These are phyloP conservation scores for Talaromyces sp. DNA, from an alignment of 2,329 filamentous ascomycete genomes.

Conservation along the genomic window DNA sequence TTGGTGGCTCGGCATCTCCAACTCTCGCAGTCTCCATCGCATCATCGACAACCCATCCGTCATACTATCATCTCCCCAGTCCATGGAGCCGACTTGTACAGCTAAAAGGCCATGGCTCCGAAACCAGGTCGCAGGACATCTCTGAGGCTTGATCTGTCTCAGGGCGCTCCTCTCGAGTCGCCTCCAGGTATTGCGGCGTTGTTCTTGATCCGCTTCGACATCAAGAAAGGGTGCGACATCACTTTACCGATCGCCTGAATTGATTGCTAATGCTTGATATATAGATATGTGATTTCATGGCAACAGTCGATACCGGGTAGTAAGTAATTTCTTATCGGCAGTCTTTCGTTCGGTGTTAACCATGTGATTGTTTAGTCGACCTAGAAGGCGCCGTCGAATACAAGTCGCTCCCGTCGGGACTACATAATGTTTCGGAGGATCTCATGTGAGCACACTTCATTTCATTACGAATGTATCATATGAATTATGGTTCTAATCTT, in stretches of 20 bases:
- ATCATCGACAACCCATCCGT: conserved; percentile 1
- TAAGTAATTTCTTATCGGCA: conserved; percentile 34
- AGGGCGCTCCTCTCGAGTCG: conserved; percentile 31
- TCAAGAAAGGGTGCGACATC: conserved; percentile 70
- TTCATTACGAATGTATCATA: conserved; percentile 18
- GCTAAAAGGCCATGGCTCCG: conserved; percentile 27
- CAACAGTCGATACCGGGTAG: conserved; percentile 68
- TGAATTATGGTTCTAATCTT: background rate
- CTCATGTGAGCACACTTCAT: conserved; percentile 52
- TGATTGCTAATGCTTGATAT: background rate
- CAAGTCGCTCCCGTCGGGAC: conserved; percentile 89
- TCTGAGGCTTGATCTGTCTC: conserved; percentile 34
- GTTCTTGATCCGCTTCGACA: conserved; percentile 88
- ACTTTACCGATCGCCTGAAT: too few species aligned
- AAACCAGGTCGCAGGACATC: conserved; percentile 30
- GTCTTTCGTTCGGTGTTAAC: background rate
- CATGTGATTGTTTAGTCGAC: conserved; percentile 39
- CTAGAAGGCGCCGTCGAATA: conserved; percentile 90
- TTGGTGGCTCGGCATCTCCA: conserved; percentile 12
- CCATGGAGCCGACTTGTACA: conserved; percentile 24
- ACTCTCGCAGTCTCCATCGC: background rate
- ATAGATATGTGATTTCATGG: conserved; percentile 79
- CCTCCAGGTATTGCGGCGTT: conserved; percentile 65
- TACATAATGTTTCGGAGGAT: conserved; percentile 85
- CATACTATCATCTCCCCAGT: conserved; percentile 3